phyloP scores from a whole-genome alignment of 371 early-diverging fungal species.

The Rhizomucor pusillus region DNA sequence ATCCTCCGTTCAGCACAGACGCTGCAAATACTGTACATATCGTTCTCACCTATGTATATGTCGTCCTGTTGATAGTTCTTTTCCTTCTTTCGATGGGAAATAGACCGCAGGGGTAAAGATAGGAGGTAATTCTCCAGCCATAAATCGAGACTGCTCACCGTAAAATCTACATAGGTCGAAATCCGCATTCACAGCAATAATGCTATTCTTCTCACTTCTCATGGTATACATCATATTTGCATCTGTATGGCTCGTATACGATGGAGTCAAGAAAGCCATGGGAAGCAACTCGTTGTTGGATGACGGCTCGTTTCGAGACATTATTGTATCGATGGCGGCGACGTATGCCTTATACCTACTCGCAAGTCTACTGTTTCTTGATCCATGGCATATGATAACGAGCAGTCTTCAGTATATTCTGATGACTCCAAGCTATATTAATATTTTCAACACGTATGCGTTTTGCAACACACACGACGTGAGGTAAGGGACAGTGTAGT shows the following conservation, averaged over 20 bases:
- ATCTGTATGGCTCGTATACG: constrained; percentile 40
- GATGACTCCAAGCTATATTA: constrained; percentile 79
- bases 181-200: constrained; percentile 42
- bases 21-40: constrained; percentile 31
- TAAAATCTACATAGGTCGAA: constrained; percentile 18
- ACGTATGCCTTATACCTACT: constrained; percentile 86
- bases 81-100: constrained; percentile 79
- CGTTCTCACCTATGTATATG: constrained; percentile 57
- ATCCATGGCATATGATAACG: constrained; percentile 96
- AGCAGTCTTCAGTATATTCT: constrained; percentile 84
- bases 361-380: constrained; percentile 71
- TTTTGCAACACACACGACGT: constrained; percentile 94
- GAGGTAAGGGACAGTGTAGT: too few species aligned
- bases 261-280: constrained; percentile 18
- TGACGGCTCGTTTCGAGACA: constrained; percentile 72
- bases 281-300: constrained; percentile 19
- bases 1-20: constrained; percentile 32
- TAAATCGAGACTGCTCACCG: background rate
- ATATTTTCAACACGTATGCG: constrained; percentile 91
- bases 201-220: constrained; percentile 51
- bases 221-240: constrained; percentile 60
- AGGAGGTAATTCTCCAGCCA: background rate
- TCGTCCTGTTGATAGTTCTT: constrained; percentile 40
- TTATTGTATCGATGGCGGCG: constrained; percentile 75
- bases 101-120: constrained; percentile 67